Conservation (phyloP, 2,329 filamentous ascomycete species). For the Thelonectria blattea region DNA sequence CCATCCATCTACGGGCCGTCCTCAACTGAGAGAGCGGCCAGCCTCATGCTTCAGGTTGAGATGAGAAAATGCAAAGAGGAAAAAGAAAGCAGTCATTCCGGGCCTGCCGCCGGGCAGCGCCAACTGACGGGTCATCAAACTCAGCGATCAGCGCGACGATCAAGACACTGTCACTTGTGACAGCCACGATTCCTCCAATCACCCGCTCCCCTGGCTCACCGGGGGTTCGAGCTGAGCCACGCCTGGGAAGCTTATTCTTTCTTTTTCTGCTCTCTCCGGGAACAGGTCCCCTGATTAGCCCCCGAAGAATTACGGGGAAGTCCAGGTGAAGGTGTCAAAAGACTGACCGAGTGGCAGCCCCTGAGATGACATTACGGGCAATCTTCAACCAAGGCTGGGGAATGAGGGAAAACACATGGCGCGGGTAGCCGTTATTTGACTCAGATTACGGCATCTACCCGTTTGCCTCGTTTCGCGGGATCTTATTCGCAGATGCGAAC, state of each 20-base stretch:
- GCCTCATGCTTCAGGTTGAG: conserved; percentile 14
- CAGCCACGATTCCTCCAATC: conserved; percentile 14
- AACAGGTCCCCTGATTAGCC: not conserved
- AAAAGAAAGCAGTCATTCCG: conserved; percentile 3
- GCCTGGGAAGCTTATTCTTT: conserved; percentile 16
- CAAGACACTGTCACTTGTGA: conserved; percentile 28
- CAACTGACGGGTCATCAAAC: conserved; percentile 5
- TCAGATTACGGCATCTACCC: conserved; percentile 4
- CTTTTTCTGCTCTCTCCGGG: conserved; percentile 9
- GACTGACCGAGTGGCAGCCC: conserved; percentile 11
- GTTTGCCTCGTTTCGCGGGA: conserved; percentile 6
- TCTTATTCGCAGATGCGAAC: conserved; percentile 1
- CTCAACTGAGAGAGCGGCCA: conserved; percentile 13
- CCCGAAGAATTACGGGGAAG: conserved; percentile 15
- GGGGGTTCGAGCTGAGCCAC: conserved; percentile 5
- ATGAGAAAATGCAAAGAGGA: conserved; percentile 14
- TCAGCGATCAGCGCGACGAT: conserved; percentile 17
- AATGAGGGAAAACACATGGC: conserved; percentile 15
- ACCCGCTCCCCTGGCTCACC: conserved; percentile 1
- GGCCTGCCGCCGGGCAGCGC: not conserved
- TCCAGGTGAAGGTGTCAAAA: conserved; percentile 9
- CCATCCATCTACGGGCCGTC: not conserved
- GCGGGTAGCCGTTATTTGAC: conserved; percentile 10
- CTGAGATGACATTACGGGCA: not conserved
- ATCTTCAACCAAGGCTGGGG: not conserved